These are phyloP conservation scores for Lipomyces lipofer DNA, from an alignment of 805 yeast species.

Conservation along the genomic window DNA sequence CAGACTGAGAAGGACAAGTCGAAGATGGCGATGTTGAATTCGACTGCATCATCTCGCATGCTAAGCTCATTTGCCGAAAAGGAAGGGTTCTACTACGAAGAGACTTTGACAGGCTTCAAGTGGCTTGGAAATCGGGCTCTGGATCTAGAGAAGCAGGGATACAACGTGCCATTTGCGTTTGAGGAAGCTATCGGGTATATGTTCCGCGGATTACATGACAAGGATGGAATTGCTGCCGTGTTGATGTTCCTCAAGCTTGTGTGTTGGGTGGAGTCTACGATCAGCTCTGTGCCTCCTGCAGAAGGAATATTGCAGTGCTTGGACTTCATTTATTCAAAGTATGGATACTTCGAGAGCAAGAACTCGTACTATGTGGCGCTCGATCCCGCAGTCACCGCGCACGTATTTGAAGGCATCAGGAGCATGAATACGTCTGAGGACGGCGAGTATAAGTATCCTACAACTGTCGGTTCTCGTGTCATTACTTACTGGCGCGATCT, in stretches of 20 bases:
- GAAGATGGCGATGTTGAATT: constrained; percentile 64
- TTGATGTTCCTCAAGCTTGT: constrained; percentile 72
- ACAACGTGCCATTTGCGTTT: constrained; percentile 78
- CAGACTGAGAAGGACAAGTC: constrained; percentile 20
- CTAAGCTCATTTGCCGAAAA: constrained; percentile 63
- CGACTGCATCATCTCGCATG: constrained; percentile 91
- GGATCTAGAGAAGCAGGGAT: constrained; percentile 64
- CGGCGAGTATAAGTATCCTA: constrained; percentile 45
- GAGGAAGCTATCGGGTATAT: constrained; percentile 97
- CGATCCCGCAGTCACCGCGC: constrained; percentile 51
- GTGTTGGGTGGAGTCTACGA: constrained; percentile 23
- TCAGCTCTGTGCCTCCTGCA: constrained; percentile 17
- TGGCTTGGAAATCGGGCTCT: constrained; percentile 94
- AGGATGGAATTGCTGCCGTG: constrained; percentile 88
- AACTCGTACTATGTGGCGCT: constrained; percentile 81
- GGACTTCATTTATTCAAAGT: constrained; percentile 57
- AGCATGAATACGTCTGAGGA: constrained; percentile 7
- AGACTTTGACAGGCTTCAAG: constrained; percentile 93
- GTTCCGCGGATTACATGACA: constrained; percentile 82
- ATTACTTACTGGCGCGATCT: constrained; percentile 79
- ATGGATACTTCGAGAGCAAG: constrained; percentile 80
- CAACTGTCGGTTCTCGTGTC: constrained; percentile 53
- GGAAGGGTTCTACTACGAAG: constrained; percentile 63
- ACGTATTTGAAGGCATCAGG: constrained; percentile 60
- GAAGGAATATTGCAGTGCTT: constrained; percentile 38